Base-by-base conservation (phyloP, 1,139 yeast genomes). In the Scheffersomyces lignicola region DNA sequence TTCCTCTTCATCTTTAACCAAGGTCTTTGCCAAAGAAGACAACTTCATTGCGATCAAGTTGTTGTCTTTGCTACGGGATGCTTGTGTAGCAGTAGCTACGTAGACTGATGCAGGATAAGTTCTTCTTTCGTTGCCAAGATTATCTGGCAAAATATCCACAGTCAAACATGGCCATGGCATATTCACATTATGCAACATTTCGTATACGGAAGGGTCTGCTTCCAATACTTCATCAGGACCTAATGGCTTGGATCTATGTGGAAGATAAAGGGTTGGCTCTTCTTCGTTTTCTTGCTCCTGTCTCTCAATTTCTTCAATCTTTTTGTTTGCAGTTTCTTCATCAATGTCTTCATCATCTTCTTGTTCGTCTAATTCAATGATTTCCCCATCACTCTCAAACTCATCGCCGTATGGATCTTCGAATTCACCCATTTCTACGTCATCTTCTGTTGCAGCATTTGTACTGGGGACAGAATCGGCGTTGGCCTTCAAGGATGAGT, bases 161-260 rank as follows among this genome's bases (percentile, higher is more conserved):
- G 97, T 87, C 54, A 92, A 69, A 63, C 97, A 89, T 14, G 99
- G 97, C 97, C 98, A 92, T 51, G 96, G 95, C 58, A 92, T 69
- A 57, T 86, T 87, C 43, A 92, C 87, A 52, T 87, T 87, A 62
- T 92, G 99, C 40, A 92, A 70, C 97, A 92, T 90, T 53, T 92
- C 96, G 58, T 94, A 92, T 4, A 92, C 96, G 11, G 92, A 72
- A 37, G 96, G 96, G 63, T 92, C 98, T 1, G 98, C 96, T 63
- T 92, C 97, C 56, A 92, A 73, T 7, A 85, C 95, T 65, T 92
- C 98, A 64, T 89, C 95, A 2, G 96, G 95, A 1, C 96, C 97
- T 45, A 92, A 70, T 5, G 96, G 96, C 50, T 79, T 81, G 20
- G 94, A 83, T 62, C 79, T 76, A 56, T 89, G 95, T 17, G 97